phyloP scores from a whole-genome alignment of 2,329 filamentous ascomycete species.

The Tothia fuscella region DNA sequence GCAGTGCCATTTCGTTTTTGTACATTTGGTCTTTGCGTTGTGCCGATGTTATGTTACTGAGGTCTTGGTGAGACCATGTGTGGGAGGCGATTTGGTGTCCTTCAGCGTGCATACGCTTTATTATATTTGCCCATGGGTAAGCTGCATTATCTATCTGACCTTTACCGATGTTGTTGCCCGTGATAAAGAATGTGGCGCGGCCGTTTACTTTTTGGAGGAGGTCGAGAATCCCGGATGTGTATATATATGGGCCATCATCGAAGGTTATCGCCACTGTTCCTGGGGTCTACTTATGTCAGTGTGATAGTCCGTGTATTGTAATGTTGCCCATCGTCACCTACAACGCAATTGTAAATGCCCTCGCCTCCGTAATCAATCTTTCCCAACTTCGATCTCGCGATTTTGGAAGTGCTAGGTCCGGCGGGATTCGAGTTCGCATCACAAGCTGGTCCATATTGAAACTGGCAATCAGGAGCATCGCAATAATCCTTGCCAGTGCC shows the following conservation, averaged over 20 bases:
- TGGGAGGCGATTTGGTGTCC: constrained; percentile 52
- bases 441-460: constrained; percentile 48
- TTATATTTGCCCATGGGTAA: constrained; percentile 35
- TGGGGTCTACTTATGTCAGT: constrained; percentile 16
- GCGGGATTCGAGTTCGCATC: constrained; percentile 45
- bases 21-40: constrained; percentile 37
- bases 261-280: constrained; percentile 55
- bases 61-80: constrained; percentile 42
- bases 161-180: constrained; percentile 45
- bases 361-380: constrained; percentile 43
- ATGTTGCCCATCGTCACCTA: constrained; percentile 13
- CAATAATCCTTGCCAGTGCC: constrained; percentile 45
- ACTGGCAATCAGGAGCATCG: constrained; percentile 48
- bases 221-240: constrained; percentile 50
- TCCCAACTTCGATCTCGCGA: constrained; percentile 43
- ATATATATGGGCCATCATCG: constrained; percentile 53
- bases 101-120: constrained; percentile 42
- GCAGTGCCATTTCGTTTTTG: constrained; percentile 44
- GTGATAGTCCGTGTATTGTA: background rate
- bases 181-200: constrained; percentile 58
- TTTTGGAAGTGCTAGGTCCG: constrained; percentile 42
- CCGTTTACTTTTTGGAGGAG: constrained; percentile 47
- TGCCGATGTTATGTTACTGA: constrained; percentile 31
- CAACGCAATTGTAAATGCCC: constrained; percentile 44
- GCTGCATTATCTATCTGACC: constrained; percentile 42